Evolutionary conservation across 805 yeast genomes (phyloP), one percentile per base, ranked within the genome.

Genomic region (Clavispora fructus): DNA sequence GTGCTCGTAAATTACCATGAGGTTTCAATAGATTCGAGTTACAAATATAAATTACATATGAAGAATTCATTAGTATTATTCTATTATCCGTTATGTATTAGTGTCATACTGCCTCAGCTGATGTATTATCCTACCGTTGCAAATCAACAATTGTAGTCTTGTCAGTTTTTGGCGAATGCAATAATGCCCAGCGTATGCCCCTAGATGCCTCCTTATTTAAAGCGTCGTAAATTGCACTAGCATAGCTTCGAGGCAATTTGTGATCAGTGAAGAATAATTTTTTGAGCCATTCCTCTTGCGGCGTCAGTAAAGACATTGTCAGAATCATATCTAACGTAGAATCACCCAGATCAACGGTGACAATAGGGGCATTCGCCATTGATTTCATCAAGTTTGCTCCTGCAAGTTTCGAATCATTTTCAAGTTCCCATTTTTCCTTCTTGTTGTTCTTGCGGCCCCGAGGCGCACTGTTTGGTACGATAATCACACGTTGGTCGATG

Each of bases 281-380:
- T 56, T 95, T 77, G 43, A 84, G 69, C 88, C 89, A 83, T 73
- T 87, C 92, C 50, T 88, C 95, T 19, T 42, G 54, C 42, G 80
- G 83, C 51, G 80, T 89, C 27, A 74, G 72, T n/a, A 88, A 64
- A 0, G 95, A 84, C 0, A 91, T 85, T 2, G 84, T 77, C 12
- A 86, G 75, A 35, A 92, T 86, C 77, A 90, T 86, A 42, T 90
- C 92, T 50, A 94, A 63, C 2, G 88, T 86, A 50, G 90, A 97
- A 55, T 88, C 96, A 50, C 84, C 75, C 4, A 79, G 81, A 60
- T 92, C 98, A 30, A 92, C 79, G 0, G 85, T 78, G 40, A 90
- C 73, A 0, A 92, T 78, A 0, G 97, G 92, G 0, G 94, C 83
- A 19, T 69, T 65, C 0, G 83, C 71, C 35, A 92, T 62, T 10